A percentile compares a stretch with the other conserved stretches of the same genome.
These are phyloP conservation scores for Xylaria scruposa DNA, from an alignment of 495 filamentous ascomycete genomes.

Conservation along the genomic window DNA sequence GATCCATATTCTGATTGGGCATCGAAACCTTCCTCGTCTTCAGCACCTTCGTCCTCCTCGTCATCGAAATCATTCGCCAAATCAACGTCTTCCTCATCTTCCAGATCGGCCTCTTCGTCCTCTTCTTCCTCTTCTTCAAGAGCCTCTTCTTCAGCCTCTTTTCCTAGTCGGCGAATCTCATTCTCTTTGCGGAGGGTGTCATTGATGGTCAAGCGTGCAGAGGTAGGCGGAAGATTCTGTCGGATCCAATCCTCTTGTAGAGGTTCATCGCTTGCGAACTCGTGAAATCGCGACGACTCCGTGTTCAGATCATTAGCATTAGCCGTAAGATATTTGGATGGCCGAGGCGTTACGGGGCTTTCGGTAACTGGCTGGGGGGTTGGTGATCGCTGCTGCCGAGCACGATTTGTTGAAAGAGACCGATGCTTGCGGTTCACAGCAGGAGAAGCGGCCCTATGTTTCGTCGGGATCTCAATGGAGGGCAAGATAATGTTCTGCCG, in stretches of 20 bases:
- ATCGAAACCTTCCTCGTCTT: constrained; percentile 55
- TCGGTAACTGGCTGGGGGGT: constrained; percentile 43
- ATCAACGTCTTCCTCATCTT: constrained; percentile 54
- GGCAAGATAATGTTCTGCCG: constrained; percentile 32
- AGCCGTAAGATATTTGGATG: constrained; percentile 55
- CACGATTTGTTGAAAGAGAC: constrained; percentile 50
- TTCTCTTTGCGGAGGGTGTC: constrained; percentile 92
- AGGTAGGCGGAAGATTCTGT: constrained; percentile 62
- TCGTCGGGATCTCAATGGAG: constrained; percentile 31
- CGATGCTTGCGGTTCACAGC: constrained; percentile 47
- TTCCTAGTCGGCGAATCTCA: constrained; percentile 81
- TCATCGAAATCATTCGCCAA: constrained; percentile 36
- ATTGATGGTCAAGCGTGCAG: constrained; percentile 77
- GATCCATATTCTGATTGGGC: constrained; percentile 65
- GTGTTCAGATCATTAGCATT: constrained; percentile 63
- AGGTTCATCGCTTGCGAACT: constrained; percentile 83
- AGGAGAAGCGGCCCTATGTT: constrained; percentile 42
- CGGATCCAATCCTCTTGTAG: constrained; percentile 88
- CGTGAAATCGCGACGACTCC: constrained; percentile 82
- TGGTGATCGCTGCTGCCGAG: constrained; percentile 58
- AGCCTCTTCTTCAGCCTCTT: constrained; percentile 90
- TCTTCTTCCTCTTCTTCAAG: constrained; percentile 73
- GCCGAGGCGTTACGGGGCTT: constrained; percentile 43
- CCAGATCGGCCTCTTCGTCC: constrained; percentile 60
- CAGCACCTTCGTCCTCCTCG: constrained; percentile 50